Conservation (phyloP, 2,329 filamentous ascomycete genomes). For the Parasarocladium wereldwijsianum region DNA sequence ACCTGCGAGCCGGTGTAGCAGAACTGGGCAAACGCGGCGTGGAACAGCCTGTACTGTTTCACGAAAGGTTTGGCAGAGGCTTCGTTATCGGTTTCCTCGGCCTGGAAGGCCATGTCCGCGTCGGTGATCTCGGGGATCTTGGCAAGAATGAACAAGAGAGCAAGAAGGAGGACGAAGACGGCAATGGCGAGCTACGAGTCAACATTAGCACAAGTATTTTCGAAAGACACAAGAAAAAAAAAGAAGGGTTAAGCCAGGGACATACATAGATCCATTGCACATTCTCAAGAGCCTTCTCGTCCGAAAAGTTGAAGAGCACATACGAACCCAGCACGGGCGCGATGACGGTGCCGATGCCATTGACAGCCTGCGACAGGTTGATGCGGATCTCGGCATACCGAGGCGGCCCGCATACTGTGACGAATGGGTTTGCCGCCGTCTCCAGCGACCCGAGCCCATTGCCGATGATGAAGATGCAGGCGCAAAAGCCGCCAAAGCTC, state of each 20-base stretch:
- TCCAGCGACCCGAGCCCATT: slow-evolving; percentile 61
- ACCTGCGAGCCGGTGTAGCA: slow-evolving; percentile 64
- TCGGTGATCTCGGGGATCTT: slow-evolving; percentile 57
- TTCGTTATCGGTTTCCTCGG: slow-evolving; percentile 34
- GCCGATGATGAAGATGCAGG: slow-evolving; percentile 58
- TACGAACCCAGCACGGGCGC: slow-evolving; percentile 57
- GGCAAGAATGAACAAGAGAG: slow-evolving; percentile 50
- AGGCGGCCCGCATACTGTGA: slow-evolving; percentile 43
- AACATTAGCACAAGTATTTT: no score
- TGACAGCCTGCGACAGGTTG: slow-evolving; percentile 64
- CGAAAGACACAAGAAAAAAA: no score
- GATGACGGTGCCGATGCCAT: slow-evolving; percentile 27
- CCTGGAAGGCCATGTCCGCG: slow-evolving; percentile 34
- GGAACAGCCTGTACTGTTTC: slow-evolving; percentile 63
- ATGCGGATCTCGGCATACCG: slow-evolving; percentile 59
- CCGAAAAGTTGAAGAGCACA: slow-evolving; percentile 54
- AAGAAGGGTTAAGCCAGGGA: no score
- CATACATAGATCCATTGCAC: slow-evolving; percentile 63
- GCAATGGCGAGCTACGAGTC: slow-evolving; percentile 64
- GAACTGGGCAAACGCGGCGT: slow-evolving; percentile 63
- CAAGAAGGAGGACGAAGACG: slow-evolving; percentile 53
- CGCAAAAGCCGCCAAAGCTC: slow-evolving; percentile 62
- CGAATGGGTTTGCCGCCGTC: slow-evolving; percentile 64
- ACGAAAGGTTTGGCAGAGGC: slow-evolving; percentile 46
- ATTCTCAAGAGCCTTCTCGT: slow-evolving; percentile 41